These are phyloP conservation scores for Hordeum marinum DNA, from an alignment of 176 grass and related monocot species.

Conservation along the genomic window DNA sequence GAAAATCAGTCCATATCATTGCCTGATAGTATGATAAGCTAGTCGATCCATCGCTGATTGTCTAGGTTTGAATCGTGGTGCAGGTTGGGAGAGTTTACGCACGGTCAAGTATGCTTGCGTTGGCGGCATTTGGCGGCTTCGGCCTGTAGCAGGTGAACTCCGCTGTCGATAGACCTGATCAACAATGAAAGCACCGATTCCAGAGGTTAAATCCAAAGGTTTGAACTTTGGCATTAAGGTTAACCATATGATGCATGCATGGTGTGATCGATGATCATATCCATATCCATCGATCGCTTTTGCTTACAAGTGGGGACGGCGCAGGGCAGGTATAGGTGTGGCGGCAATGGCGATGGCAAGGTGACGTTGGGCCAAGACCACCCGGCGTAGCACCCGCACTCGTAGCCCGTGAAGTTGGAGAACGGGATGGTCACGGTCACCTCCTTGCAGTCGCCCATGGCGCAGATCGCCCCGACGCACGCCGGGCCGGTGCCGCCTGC, in stretches of 20 bases:
- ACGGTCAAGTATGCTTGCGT: too few relatives aligned
- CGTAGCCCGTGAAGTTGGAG: background rate
- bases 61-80: background rate
- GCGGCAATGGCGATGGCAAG: too few relatives aligned
- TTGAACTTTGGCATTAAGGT: too few relatives aligned
- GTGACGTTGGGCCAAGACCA: background rate
- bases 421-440: background rate
- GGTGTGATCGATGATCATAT: background rate
- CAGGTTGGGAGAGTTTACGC: background rate
- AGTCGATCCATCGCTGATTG: too few relatives aligned
- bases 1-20: background rate
- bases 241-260: background rate
- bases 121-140: too few relatives aligned
- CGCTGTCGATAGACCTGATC: background rate
- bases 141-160: too few relatives aligned
- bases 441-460: slow-evolving; percentile 22
- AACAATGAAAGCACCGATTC: too few relatives aligned
- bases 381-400: slow-evolving; percentile 26
- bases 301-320: slow-evolving; percentile 9
- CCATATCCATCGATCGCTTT: background rate
- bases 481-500: background rate
- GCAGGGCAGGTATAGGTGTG: background rate
- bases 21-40: background rate
- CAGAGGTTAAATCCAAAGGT: too few relatives aligned
- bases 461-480: slow-evolving; percentile 20